Evolutionary conservation across 208 protist genomes (phyloP), one percentile per base, ranked within the genome.

Genomic region (Trypanosomatidae sp.): DNA sequence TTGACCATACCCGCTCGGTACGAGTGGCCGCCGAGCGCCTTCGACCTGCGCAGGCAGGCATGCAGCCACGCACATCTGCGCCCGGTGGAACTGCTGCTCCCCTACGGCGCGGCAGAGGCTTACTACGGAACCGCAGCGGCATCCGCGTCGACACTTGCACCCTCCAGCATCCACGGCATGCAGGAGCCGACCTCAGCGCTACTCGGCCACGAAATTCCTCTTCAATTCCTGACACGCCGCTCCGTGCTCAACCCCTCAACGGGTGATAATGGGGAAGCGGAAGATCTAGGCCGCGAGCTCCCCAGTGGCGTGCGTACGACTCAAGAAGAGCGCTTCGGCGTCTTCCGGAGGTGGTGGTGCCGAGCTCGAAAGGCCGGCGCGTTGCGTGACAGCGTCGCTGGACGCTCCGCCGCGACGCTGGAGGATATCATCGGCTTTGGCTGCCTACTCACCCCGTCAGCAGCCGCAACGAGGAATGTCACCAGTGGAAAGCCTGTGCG

Each of bases 21-120:
- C 55, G 70, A 75, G 58, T 80, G 76, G 76, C 76, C 76, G 19
- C 76, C 76, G 17, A 76, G 52, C n/a, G 36, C 62, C 6, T 28
- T 7, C 1, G 70, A 80, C 43, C 64, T 80, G 25, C 56, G 70
- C 28, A 17, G 47, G 66, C 69, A 73, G 13, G 33, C 55, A 39
- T 9, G 43, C 28, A 70, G 33, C 53, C 3, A 44, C 22, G n/a
- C 55, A 13, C 46, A 49, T 28, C 33, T 67, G 44, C 80, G 71
- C 28, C 76, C 75, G 19, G 73, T 85, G 47, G 75, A 77, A 55
- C 30, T 85, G n/a, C 25, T 85, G 39, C 70, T 85, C 15, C 80
- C 80, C 15, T 85, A 85, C 66, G 74, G 76, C 44, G 69, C 68
- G 17, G 78, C 76, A 12, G 76, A 78, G 46, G 22, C 52, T n/a